Percentiles rank a stretch among this genome's conserved stretches.
phyloP scores from a whole-genome alignment of 2,329 filamentous ascomycete species.

The Chaetothyriales sp. region DNA sequence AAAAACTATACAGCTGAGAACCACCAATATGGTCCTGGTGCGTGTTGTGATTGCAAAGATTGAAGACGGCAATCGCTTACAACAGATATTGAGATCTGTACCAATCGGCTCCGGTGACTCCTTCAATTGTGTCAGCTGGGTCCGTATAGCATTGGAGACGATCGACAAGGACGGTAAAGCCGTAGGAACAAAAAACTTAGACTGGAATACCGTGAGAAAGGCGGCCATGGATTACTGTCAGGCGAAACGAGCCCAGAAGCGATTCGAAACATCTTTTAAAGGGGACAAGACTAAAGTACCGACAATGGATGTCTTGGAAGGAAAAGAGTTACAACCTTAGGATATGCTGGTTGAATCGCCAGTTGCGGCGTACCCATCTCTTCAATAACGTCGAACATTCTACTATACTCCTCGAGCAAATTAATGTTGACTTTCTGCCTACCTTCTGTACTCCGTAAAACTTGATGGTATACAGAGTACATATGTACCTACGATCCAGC shows the following conservation, averaged over 20 bases:
- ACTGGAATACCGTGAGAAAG: slow-evolving; percentile 26
- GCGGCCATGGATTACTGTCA: slow-evolving; percentile 28
- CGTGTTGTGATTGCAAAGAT: slow-evolving; percentile 25
- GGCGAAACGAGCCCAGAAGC: slow-evolving; percentile 27
- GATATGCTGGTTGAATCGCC: too few species aligned
- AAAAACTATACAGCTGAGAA: too few species aligned
- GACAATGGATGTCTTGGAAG: slow-evolving; percentile 27
- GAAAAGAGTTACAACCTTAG: too few species aligned
- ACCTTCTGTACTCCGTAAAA: too few species aligned
- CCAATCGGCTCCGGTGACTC: slow-evolving; percentile 21
- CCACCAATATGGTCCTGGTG: slow-evolving; percentile 24
- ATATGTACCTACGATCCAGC: too few species aligned
- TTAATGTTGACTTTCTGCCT: too few species aligned
- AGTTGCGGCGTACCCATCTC: too few species aligned
- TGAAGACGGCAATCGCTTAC: slow-evolving; percentile 18
- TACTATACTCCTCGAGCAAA: too few species aligned
- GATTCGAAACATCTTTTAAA: slow-evolving; percentile 25
- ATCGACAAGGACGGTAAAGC: slow-evolving; percentile 21
- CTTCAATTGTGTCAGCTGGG: slow-evolving; percentile 3
- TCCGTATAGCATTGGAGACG: slow-evolving; percentile 26
- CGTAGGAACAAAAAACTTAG: slow-evolving; percentile 22
- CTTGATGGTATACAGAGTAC: too few species aligned
- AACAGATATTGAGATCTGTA: slow-evolving; percentile 20
- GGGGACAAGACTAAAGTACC: slow-evolving; percentile 22
- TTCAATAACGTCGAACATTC: too few species aligned